Base-by-base conservation (phyloP, 2,329 filamentous ascomycete species). In the Colletotrichum sp. region DNA sequence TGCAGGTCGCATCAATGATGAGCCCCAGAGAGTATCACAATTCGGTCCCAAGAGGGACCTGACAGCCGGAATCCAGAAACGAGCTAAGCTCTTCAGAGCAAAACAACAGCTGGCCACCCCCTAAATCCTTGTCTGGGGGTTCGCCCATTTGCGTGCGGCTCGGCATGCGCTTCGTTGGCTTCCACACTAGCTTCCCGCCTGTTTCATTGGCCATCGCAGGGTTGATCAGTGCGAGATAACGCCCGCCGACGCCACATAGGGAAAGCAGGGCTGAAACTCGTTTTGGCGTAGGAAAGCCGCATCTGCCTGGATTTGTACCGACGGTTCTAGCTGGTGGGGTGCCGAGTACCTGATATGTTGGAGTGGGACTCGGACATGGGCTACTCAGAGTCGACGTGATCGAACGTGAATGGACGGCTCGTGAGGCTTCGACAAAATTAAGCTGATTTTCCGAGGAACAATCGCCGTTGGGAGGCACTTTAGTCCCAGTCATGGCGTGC, bases 121-220 rank as follows among this genome's bases (percentile, higher is more conserved):
- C 32, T 34, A 60, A 55, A 49, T 10, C 34, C 60, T 16, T 60
- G 24, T 55, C 36, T 59, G 10, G 26, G 44, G 32, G 55, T n/a
- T 70, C 67, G 39, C 63, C 26, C 67, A 39, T 15, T n/a, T 75
- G 72, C 26, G 18, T 64, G 63, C 52, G 26, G 63, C 39, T 72
- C 52, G 59, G 44, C 21, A 59, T 65, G 26, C 67, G 69, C 70
- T 73, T 69, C 44, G 44, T 36, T 74, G 65, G 72, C 70, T 67
- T 74, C 34, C 57, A 52, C 26, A n/a, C 57, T 52, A 55, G 28
- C 60, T 26, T 59, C 63, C 65, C 34, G 44, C 21, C 26, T 55
- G 74, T 76, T 76, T 76, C 74, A 76, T 65, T 76, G 64, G 65
- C 6, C 26, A 55, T 24, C 44, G 71, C 64, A 49, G 49, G 36